A percentile compares a stretch with the other conserved stretches of the same genome.
Conservation (phyloP, 805 yeast genomes). For the Lipomyces sp. region DNA sequence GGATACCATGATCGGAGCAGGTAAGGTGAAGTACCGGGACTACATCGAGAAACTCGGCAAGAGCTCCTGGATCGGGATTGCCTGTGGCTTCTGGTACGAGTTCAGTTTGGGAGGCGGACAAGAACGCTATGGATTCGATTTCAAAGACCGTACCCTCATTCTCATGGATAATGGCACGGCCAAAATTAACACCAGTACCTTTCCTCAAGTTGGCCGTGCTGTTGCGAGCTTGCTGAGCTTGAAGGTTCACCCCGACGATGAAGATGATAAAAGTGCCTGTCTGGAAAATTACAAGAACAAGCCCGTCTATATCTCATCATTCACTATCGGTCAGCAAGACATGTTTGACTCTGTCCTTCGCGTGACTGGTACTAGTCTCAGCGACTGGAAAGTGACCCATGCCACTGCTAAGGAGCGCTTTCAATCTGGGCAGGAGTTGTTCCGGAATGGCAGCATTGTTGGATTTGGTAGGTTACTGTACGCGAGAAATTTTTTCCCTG, state of each 20-base stretch:
- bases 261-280: constrained; percentile 1
- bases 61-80: not conserved
- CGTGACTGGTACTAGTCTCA: constrained; percentile 1
- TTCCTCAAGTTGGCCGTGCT: constrained; percentile 3
- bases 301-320: not conserved
- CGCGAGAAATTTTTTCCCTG: constrained; percentile 10
- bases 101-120: not conserved
- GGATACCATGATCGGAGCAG: not conserved
- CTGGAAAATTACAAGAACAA: not conserved
- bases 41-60: constrained; percentile 6
- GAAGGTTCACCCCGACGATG: constrained; percentile 3
- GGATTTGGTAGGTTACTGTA: constrained; percentile 12
- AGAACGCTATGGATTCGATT: not conserved
- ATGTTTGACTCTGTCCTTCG: constrained; percentile 8
- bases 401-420: not conserved
- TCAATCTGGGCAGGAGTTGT: not conserved
- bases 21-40: not conserved
- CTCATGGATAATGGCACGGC: constrained; percentile 2
- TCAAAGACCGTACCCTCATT: too few species aligned
- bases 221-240: constrained; percentile 8
- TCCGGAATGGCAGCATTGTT: constrained; percentile 9
- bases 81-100: not conserved
- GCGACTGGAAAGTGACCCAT: constrained; percentile 8
- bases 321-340: constrained; percentile 8
- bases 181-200: not conserved